A percentile compares a stretch with the other conserved stretches of the same genome.
These are phyloP conservation scores for Elsinoe fawcettii DNA, from an alignment of 2,329 filamentous ascomycete genomes.

Conservation along the genomic window DNA sequence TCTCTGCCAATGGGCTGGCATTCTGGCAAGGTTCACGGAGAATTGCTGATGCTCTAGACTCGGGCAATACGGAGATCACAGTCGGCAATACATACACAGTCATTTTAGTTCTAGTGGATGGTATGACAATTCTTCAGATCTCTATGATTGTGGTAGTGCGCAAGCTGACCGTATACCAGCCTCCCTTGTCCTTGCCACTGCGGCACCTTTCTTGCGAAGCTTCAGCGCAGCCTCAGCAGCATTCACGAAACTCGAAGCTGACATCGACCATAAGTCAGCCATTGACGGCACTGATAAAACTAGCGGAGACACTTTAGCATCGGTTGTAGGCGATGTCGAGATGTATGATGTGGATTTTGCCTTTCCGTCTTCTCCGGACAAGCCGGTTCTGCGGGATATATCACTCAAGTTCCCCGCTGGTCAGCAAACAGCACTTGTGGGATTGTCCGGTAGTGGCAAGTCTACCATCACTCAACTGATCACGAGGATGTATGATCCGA, in stretches of 20 bases:
- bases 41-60: constrained; percentile 39
- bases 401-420: constrained; percentile 32
- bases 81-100: constrained; percentile 48
- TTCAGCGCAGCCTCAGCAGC: constrained; percentile 45
- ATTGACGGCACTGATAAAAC: constrained; percentile 32
- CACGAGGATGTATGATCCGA: constrained; percentile 32
- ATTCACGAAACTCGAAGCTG: constrained; percentile 50
- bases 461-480: constrained; percentile 35
- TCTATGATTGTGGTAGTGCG: not conserved
- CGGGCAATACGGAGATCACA: constrained; percentile 26
- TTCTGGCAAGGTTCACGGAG: constrained; percentile 60
- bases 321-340: constrained; percentile 23
- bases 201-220: constrained; percentile 43
- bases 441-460: constrained; percentile 37
- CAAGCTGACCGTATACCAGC: constrained; percentile 24
- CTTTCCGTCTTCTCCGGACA: constrained; percentile 35
- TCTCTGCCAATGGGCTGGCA: constrained; percentile 57
- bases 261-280: constrained; percentile 44
- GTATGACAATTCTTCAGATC: constrained; percentile 21
- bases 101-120: constrained; percentile 49
- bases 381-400: constrained; percentile 32
- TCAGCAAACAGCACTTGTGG: constrained; percentile 37
- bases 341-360: constrained; percentile 35
- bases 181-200: constrained; percentile 39
- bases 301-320: constrained; percentile 23